Evolutionary conservation across 2,329 filamentous ascomycete genomes (phyloP), one percentile per base, ranked within the genome.

Genomic region (Xylaria sp.): DNA sequence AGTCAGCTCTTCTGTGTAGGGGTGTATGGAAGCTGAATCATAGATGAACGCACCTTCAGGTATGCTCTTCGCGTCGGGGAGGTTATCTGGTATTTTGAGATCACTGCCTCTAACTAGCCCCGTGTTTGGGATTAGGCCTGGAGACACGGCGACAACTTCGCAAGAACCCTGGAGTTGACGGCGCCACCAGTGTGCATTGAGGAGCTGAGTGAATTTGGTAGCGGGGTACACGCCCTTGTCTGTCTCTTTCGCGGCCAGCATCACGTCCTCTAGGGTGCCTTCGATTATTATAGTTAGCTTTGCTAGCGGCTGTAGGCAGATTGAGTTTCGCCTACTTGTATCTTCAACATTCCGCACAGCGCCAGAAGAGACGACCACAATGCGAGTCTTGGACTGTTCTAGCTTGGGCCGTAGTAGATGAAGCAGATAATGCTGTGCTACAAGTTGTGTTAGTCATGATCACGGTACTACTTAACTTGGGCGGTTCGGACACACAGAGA

Each of bases 131-230:
- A 88, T 82, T 3, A 87, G 72, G 0, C 86, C 86, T 0, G 86
- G 86, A 9, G 85, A 87, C 5, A 86, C 85, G 12, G 86, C 86
- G 5, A 88, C 81, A 23, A 88, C 82, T 5, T 77, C 72, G 73
- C 81, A 84, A 29, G 79, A 76, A 27, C 77, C 82, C 0, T 71
- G 64, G n/a, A 88, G 81, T 70, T 86, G 79, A 3, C 85, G 84
- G 1, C 84, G 84, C 86, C 86, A 88, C 85, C 85, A 88, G 57
- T 87, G 85, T 0, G 85, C 84, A 6, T 80, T 79, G 0, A 87
- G 81, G 0, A 87, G 80, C 69, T 85, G 84, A 0, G 82, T 78
- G 65, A 88, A 87, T 71, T 88, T 88, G 68, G 81, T 82, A 48
- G 80, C 77, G 9, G 71, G 25, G 69, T 88, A 88, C 9, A 82